Evolutionary conservation across 106 monocot genomes (phyloP).

Genomic region (Phalaenopsis aphrodite): DNA sequence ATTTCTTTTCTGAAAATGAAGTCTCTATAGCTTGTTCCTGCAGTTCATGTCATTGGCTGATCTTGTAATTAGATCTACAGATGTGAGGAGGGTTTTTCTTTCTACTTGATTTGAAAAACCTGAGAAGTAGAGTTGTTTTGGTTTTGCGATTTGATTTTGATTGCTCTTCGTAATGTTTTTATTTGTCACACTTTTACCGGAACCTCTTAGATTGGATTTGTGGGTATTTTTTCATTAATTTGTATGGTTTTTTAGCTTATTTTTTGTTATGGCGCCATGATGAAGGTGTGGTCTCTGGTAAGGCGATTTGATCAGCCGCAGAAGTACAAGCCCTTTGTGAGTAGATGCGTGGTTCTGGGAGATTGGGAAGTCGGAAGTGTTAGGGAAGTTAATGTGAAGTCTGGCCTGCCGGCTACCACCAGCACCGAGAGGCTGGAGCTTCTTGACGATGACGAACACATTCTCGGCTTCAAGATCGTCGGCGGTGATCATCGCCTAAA

Average conservation of each 20-base stretch:
- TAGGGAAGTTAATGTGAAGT: constrained; percentile 39
- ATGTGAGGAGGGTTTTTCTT: background rate
- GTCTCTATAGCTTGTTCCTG: no score
- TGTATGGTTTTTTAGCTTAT: background rate
- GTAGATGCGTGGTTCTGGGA: constrained; percentile 32
- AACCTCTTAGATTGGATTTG: background rate
- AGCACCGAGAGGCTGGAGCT: constrained; percentile 44
- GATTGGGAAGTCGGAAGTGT: constrained; percentile 37
- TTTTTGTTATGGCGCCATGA: background rate
- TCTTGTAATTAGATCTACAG: no score
- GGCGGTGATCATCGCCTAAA: constrained; percentile 37
- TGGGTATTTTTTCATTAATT: background rate
- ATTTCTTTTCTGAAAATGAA: background rate
- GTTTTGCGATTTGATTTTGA: background rate
- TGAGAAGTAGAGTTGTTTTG: background rate
- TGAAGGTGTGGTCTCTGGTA: constrained; percentile 51
- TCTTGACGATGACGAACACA: constrained; percentile 42
- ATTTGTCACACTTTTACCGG: background rate
- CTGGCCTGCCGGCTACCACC: constrained; percentile 47
- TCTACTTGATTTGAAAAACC: background rate
- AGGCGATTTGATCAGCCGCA: constrained; percentile 46
- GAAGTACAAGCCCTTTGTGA: constrained; percentile 54
- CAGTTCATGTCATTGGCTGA: no score
- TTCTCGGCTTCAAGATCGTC: constrained; percentile 27
- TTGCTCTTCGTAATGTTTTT: background rate